These are phyloP conservation scores for Pneumocystis carinii DNA, from an alignment of 1,139 yeast species.

Conservation along the genomic window DNA sequence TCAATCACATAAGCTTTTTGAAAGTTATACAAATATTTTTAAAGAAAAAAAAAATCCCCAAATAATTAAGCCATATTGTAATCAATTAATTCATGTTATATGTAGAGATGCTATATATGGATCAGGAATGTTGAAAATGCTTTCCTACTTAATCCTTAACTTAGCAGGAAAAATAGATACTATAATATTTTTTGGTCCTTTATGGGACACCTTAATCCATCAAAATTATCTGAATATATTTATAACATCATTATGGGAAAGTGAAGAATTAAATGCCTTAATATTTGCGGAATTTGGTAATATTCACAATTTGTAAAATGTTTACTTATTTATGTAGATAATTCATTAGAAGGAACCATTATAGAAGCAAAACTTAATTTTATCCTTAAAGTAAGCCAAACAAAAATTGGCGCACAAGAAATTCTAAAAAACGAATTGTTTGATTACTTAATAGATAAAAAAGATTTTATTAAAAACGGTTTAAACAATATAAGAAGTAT, in stretches of 20 bases:
- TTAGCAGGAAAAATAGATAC: background rate
- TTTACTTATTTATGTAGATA: background rate
- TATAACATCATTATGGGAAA: background rate
- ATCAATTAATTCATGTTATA: background rate
- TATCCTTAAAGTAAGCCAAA: background rate
- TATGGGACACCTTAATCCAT: background rate
- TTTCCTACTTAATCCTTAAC: background rate
- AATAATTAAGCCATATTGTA: background rate
- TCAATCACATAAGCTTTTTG: background rate
- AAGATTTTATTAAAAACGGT: background rate
- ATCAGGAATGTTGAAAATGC: background rate
- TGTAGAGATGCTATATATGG: conserved; percentile 1
- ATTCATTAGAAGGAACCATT: background rate
- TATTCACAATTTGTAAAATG: background rate
- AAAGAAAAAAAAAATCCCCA: background rate
- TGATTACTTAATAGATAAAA: background rate
- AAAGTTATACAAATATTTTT: background rate
- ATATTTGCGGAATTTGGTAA: background rate
- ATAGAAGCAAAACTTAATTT: background rate
- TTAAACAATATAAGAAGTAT: background rate
- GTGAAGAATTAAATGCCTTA: background rate
- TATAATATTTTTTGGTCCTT: background rate
- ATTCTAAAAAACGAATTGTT: background rate
- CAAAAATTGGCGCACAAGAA: background rate
- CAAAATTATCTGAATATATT: conserved; percentile 1